Evolutionary conservation across 108 stramenopile genomes (phyloP).

Genomic region (Craspedostauros australis): DNA sequence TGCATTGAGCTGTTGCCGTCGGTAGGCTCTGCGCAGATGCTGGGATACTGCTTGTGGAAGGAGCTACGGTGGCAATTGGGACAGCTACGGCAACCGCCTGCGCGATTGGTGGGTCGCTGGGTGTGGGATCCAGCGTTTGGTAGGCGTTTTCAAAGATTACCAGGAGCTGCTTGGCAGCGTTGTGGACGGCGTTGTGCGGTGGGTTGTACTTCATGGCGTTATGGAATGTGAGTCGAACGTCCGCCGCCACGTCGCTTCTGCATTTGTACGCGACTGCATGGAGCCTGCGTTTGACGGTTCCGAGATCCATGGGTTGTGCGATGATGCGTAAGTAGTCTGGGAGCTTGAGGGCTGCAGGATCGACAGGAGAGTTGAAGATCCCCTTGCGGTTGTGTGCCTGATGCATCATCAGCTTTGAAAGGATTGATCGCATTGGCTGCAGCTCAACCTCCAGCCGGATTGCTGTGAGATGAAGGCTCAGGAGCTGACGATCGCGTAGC

Average conservation of each 20-base stretch:
- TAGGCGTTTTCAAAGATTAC: constrained; percentile 44
- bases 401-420: constrained; percentile 40
- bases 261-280: constrained; percentile 32
- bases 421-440: constrained; percentile 31
- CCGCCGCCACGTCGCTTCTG: constrained; percentile 27
- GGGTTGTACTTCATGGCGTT: constrained; percentile 95
- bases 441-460: constrained; percentile 37
- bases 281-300: constrained; percentile 52
- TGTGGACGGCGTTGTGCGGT: constrained; percentile 64
- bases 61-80: too few relatives aligned
- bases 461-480: constrained; percentile 17
- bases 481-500: constrained; percentile 6
- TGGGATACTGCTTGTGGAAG: too few relatives aligned
- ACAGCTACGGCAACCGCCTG: background rate
- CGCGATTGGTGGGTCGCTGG: background rate
- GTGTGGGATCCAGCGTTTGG: background rate
- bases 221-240: constrained; percentile 49
- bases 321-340: constrained; percentile 60
- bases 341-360: constrained; percentile 56
- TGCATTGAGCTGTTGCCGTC: too few relatives aligned
- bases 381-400: constrained; percentile 40
- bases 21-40: too few relatives aligned
- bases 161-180: constrained; percentile 55
- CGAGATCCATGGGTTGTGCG: constrained; percentile 79
- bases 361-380: constrained; percentile 80